These are phyloP conservation scores for Pythium chondricola DNA, from an alignment of 352 stramenopile genomes.

Conservation along the genomic window DNA sequence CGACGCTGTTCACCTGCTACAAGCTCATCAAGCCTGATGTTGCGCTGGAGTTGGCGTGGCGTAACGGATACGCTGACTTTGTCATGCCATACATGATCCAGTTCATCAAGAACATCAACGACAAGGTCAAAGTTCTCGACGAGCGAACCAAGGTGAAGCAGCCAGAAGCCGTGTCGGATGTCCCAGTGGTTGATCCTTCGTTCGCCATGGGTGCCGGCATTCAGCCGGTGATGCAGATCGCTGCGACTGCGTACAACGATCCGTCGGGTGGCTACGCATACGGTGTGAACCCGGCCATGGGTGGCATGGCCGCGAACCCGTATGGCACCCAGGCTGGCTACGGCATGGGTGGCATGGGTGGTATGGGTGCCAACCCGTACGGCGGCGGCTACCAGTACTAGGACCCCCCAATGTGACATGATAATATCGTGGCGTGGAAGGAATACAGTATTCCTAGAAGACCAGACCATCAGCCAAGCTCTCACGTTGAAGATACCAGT, in stretches of 20 bases:
- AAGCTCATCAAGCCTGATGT: constrained; percentile 98
- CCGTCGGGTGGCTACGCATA: constrained; percentile 36
- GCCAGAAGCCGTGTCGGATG: constrained; percentile 52
- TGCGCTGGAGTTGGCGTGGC: constrained; percentile 97
- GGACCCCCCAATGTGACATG: constrained; percentile 1
- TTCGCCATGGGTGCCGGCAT: constrained; percentile 76
- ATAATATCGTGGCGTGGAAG: constrained; percentile 4
- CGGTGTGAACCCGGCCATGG: constrained; percentile 29
- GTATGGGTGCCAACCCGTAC: constrained; percentile 31
- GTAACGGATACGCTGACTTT: constrained; percentile 98
- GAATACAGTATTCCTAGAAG: constrained; percentile 3
- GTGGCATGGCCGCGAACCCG: constrained; percentile 46
- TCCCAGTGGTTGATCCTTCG: constrained; percentile 44
- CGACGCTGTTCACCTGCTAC: constrained; percentile 98
- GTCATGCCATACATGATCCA: constrained; percentile 99
- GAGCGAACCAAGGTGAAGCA: constrained; percentile 82
- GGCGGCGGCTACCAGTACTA: constrained; percentile 31
- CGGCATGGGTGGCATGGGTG: constrained; percentile 32
- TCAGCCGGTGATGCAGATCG: constrained; percentile 78
- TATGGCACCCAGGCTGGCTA: constrained; percentile 43
- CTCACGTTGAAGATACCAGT: constrained; percentile 4
- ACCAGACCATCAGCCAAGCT: neutral
- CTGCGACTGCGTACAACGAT: constrained; percentile 80
- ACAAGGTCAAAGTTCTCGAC: constrained; percentile 92
- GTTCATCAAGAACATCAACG: constrained; percentile 95